phyloP scores from a whole-genome alignment of 495 filamentous ascomycete species.

The Penicillium fimorum region DNA sequence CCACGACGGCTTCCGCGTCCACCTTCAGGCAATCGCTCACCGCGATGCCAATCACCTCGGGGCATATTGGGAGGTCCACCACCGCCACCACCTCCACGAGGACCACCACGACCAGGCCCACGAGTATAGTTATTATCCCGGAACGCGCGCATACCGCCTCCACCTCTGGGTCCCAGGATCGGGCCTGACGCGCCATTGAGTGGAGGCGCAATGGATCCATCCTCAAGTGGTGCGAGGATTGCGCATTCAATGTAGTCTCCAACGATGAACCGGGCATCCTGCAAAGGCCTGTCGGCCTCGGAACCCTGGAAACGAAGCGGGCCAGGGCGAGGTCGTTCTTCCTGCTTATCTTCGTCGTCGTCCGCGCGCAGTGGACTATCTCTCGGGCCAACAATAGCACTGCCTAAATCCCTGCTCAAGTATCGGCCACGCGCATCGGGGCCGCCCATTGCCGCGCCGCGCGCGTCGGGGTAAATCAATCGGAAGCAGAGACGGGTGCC shows the following conservation, averaged over 20 bases:
- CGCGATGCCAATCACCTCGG: conserved; percentile 45
- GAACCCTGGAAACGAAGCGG: conserved; percentile 44
- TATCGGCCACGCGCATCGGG: conserved; percentile 58
- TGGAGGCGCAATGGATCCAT: conserved; percentile 68
- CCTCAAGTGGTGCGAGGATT: conserved; percentile 68
- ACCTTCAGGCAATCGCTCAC: conserved; percentile 43
- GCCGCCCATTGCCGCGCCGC: conserved; percentile 44
- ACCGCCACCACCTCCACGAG: conserved; percentile 35
- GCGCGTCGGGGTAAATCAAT: conserved; percentile 80
- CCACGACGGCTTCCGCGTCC: conserved; percentile 38
- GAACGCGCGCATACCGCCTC: conserved; percentile 47
- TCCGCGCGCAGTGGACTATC: conserved; percentile 39
- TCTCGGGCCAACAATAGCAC: conserved; percentile 63
- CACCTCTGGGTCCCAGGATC: conserved; percentile 15
- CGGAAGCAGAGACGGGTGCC: conserved; percentile 85
- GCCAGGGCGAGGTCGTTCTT: conserved; percentile 22
- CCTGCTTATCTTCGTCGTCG: conserved; percentile 43
- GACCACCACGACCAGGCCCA: conserved; percentile 23
- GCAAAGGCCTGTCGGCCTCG: conserved; percentile 69
- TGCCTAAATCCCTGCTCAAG: conserved; percentile 74
- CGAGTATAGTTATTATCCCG: conserved; percentile 48
- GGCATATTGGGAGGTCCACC: conserved; percentile 25
- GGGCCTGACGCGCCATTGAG: conserved; percentile 27
- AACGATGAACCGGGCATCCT: conserved; percentile 75
- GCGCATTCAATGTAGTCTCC: conserved; percentile 86